Percentiles rank a stretch among this genome's conserved stretches.
phyloP scores from a whole-genome alignment of 2,329 filamentous ascomycete species.

The Didymella keratinophila region DNA sequence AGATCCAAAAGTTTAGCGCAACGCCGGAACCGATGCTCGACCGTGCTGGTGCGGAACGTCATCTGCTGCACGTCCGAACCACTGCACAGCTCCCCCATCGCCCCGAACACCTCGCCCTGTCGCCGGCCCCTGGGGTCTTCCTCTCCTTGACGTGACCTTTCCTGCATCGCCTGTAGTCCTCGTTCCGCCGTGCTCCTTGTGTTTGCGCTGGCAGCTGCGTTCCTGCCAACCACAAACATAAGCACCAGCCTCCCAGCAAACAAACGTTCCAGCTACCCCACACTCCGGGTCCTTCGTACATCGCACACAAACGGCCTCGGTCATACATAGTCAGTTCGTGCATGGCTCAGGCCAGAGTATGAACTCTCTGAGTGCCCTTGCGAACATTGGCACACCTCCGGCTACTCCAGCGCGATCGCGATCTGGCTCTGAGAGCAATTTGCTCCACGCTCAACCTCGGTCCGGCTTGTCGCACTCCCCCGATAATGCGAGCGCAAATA shows the following conservation, averaged over 20 bases:
- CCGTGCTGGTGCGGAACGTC: slow-evolving; percentile 16
- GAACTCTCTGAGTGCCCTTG: slow-evolving; percentile 97
- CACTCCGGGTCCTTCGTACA: slow-evolving; percentile 2
- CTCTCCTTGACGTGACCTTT: slow-evolving; percentile 13
- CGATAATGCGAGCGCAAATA: slow-evolving; percentile 47
- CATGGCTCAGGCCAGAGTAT: slow-evolving; percentile 70
- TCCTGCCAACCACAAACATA: slow-evolving; percentile 21
- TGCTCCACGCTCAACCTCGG: slow-evolving; percentile 41
- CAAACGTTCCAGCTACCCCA: slow-evolving; percentile 16
- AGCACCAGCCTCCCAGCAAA: slow-evolving; percentile 22
- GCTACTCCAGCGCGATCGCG: slow-evolving; percentile 61
- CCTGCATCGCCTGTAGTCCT: slow-evolving; percentile 7
- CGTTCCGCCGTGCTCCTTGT: slow-evolving; percentile 5
- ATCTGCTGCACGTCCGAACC: slow-evolving; percentile 14
- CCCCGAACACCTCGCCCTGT: slow-evolving; percentile 18
- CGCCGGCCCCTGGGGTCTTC: slow-evolving; percentile 22
- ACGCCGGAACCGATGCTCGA: neutral
- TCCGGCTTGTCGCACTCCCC: slow-evolving; percentile 30
- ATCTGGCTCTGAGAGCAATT: slow-evolving; percentile 62
- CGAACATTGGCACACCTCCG: slow-evolving; percentile 70
- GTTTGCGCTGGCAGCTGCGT: slow-evolving; percentile 12
- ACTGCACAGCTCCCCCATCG: slow-evolving; percentile 22
- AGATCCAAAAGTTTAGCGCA: slow-evolving; percentile 6
- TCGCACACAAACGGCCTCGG: neutral
- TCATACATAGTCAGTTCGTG: slow-evolving; percentile 3